Evolutionary conservation across 257 asterid genomes (phyloP).

Genomic region (Solanum chilense): DNA sequence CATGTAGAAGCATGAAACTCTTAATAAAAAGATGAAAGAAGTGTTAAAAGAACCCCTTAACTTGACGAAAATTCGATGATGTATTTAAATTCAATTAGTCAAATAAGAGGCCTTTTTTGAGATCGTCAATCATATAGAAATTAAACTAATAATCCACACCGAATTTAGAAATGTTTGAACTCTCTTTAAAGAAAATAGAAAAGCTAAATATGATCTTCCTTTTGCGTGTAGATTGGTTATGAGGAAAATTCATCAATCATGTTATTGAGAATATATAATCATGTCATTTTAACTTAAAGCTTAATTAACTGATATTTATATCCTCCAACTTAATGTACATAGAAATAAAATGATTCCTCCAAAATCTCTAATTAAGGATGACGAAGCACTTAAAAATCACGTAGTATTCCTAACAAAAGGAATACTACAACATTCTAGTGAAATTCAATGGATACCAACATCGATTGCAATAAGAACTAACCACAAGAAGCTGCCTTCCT

Average conservation of each 20-base stretch:
- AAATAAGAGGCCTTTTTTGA: too few species aligned
- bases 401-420: background rate
- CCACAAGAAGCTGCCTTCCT: background rate
- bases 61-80: too few species aligned
- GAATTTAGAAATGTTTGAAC: too few species aligned
- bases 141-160: too few species aligned
- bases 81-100: too few species aligned
- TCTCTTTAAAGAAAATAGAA: background rate
- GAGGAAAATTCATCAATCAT: background rate
- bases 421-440: background rate
- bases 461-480: background rate
- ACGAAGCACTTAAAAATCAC: background rate
- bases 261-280: too few species aligned
- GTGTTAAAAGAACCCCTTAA: too few species aligned
- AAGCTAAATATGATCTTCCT: background rate
- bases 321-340: too few species aligned
- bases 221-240: background rate
- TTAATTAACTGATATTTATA: too few species aligned
- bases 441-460: background rate
- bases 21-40: too few species aligned
- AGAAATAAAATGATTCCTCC: background rate
- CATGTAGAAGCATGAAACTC: too few species aligned
- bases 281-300: fast-evolving
- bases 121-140: too few species aligned
- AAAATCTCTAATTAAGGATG: background rate